phyloP scores from a whole-genome alignment of 208 protist species.

The Vickermania ingenoplastis region DNA sequence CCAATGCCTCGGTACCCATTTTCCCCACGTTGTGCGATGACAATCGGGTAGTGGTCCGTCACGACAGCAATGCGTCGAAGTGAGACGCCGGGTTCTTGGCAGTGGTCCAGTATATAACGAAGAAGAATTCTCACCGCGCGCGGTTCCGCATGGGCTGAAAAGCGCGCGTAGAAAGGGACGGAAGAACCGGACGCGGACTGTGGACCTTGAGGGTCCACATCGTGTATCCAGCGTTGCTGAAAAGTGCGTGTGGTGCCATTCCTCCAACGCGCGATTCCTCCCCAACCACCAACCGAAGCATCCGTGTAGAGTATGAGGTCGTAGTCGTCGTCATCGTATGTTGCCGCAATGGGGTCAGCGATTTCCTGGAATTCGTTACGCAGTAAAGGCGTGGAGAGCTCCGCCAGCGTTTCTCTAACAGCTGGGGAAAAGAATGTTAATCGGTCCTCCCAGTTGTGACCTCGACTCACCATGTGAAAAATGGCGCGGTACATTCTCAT shows the following conservation, averaged over 20 bases:
- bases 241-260: neutral
- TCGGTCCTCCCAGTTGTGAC: neutral
- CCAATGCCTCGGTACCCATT: neutral
- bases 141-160: neutral
- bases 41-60: neutral
- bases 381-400: neutral
- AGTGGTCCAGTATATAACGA: neutral
- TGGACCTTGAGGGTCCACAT: neutral
- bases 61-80: neutral
- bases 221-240: neutral
- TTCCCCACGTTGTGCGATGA: neutral
- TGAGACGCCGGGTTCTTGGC: neutral
- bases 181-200: neutral
- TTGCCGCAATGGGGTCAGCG: neutral
- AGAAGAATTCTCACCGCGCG: neutral
- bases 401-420: neutral
- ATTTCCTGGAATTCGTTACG: constrained; percentile 1
- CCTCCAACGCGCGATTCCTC: neutral
- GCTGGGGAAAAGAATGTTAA: neutral
- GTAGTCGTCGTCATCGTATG: neutral
- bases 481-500: neutral
- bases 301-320: neutral
- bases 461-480: neutral
- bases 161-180: neutral
- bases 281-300: neutral